Percentiles rank a stretch among this genome's conserved stretches.
Evolutionary conservation across 1,284 basidiomycete genomes (phyloP).

Genomic region (Cryptococcus sp.): DNA sequence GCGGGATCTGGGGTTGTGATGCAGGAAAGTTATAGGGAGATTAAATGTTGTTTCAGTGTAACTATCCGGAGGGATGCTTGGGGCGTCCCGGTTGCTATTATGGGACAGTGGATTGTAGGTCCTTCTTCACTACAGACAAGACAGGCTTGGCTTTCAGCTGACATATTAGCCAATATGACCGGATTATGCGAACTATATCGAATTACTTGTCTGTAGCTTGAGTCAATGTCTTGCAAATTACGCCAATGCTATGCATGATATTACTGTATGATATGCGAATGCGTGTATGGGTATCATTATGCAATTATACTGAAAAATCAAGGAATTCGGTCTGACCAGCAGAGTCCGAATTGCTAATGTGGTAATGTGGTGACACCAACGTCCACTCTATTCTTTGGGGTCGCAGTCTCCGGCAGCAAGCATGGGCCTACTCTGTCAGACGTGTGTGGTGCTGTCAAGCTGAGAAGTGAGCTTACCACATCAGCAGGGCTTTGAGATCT

Average conservation of each 20-base stretch:
- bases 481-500: conserved; percentile 52
- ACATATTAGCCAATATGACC: conserved; percentile 7
- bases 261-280: no score
- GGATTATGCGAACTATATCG: no score
- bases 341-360: no score
- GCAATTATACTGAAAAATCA: no score
- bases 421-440: not conserved
- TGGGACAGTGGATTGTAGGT: conserved; percentile 54
- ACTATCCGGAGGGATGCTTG: conserved; percentile 85
- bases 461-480: conserved; percentile 47
- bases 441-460: not conserved
- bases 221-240: no score
- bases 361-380: no score
- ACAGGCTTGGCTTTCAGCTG: not conserved
- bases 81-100: conserved; percentile 89
- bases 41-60: conserved; percentile 93
- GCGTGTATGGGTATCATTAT: no score
- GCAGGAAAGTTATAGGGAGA: conserved; percentile 61
- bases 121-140: not conserved
- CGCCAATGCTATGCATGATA: no score
- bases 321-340: no score
- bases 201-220: no score
- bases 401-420: not conserved
- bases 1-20: conserved; percentile 4
- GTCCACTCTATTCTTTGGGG: not conserved